phyloP scores from a whole-genome alignment of 164 flowering plant species.

The Liquidambar formosana region DNA sequence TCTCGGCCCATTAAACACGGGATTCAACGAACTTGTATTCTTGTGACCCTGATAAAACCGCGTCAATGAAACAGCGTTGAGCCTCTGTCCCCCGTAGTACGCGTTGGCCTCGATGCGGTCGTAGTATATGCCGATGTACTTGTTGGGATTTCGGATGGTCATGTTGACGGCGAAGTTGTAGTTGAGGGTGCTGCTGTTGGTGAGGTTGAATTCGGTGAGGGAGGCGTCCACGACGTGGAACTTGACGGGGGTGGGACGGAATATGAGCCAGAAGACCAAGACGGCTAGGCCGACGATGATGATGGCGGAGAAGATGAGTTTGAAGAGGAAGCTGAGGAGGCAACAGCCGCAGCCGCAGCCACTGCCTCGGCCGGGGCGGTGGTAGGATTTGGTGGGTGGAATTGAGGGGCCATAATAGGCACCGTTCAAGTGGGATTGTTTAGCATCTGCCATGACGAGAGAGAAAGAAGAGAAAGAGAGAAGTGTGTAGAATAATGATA shows the following conservation, averaged over 20 bases:
- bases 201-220: conserved; percentile 47
- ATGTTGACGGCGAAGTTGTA: conserved; percentile 62
- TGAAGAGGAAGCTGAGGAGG: conserved; percentile 19
- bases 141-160: conserved; percentile 74
- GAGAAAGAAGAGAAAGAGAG: not conserved
- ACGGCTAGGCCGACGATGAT: conserved; percentile 35
- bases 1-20: conserved; percentile 37
- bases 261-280: conserved; percentile 50
- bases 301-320: conserved; percentile 25
- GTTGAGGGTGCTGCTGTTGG: conserved; percentile 38
- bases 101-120: conserved; percentile 60
- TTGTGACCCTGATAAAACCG: conserved; percentile 67
- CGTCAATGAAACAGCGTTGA: conserved; percentile 18
- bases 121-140: conserved; percentile 65
- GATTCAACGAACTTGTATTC: conserved; percentile 35
- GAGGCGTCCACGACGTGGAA: conserved; percentile 42
- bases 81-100: conserved; percentile 45
- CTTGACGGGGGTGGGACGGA: conserved; percentile 50
- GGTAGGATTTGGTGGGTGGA: conserved; percentile 22
- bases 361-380: conserved; percentile 24
- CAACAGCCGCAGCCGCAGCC: conserved; percentile 31
- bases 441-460: conserved; percentile 27
- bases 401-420: conserved; percentile 43
- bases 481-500: not conserved
- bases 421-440: conserved; percentile 31